Evolutionary conservation across 495 filamentous ascomycete genomes (phyloP).

Genomic region (Hypoxylon fragiforme): DNA sequence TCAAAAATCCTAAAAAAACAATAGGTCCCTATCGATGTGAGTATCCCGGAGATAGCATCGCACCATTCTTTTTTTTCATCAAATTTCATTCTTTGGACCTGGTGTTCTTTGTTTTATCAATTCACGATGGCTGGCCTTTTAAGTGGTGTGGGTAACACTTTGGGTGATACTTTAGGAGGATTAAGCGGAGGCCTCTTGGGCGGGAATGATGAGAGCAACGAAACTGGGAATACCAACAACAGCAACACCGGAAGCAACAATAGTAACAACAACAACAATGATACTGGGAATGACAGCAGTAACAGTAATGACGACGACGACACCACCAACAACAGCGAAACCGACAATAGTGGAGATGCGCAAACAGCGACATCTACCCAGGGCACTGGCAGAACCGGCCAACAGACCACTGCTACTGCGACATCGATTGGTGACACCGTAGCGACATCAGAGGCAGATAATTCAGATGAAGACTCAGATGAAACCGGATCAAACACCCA

Average conservation of each 20-base stretch:
- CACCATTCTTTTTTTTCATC: conserved; percentile 20
- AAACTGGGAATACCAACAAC: conserved; percentile 1
- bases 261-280: background rate
- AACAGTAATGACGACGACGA: background rate
- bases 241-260: conserved; percentile 1
- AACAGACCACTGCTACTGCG: conserved; percentile 3
- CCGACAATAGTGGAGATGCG: background rate
- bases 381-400: too few species aligned
- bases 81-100: conserved; percentile 36
- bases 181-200: conserved; percentile 20
- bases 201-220: conserved; percentile 8
- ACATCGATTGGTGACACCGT: conserved; percentile 4
- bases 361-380: background rate
- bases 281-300: background rate
- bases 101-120: conserved; percentile 33
- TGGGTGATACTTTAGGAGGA: conserved; percentile 27
- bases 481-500: conserved; percentile 1
- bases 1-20: conserved; percentile 1
- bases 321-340: background rate
- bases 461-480: background rate
- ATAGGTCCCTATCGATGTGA: conserved; percentile 27
- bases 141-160: conserved; percentile 23
- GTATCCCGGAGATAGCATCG: conserved; percentile 15
- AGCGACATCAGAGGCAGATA: conserved; percentile 6
- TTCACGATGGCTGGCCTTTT: conserved; percentile 38